These are phyloP conservation scores for Spatholobus suberectus DNA, from an alignment of 306 rosid genomes.

Conservation along the genomic window DNA sequence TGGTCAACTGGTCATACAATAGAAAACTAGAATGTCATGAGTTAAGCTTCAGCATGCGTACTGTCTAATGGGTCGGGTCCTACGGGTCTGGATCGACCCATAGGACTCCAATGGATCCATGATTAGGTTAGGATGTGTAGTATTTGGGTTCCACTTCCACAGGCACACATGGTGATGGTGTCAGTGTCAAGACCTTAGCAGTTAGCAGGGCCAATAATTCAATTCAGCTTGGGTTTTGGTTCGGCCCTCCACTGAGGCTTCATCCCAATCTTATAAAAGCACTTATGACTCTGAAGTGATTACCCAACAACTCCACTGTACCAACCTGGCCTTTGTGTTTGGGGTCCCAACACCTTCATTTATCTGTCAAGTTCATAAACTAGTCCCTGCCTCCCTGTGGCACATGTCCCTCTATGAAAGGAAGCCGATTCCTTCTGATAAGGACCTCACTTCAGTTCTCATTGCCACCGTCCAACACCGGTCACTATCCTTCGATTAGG, in stretches of 20 bases:
- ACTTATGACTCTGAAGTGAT: constrained; percentile 39
- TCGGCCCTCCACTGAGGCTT: not conserved
- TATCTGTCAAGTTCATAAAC: constrained; percentile 13
- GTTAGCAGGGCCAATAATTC: constrained; percentile 15
- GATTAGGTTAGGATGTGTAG: not conserved
- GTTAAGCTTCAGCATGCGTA: constrained; percentile 13
- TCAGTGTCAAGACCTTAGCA: not conserved
- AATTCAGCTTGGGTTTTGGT: not conserved
- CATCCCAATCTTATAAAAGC: constrained; percentile 20
- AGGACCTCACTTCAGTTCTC: constrained; percentile 33
- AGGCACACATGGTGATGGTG: constrained; percentile 10
- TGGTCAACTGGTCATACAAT: not conserved
- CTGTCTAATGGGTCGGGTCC: constrained; percentile 10
- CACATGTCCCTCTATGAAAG: constrained; percentile 43
- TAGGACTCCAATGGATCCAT: not conserved
- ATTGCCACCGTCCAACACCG: constrained; percentile 33
- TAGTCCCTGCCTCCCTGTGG: constrained; percentile 20
- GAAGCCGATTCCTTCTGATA: constrained; percentile 25
- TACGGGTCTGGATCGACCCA: not conserved
- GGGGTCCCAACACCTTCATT: constrained; percentile 40
- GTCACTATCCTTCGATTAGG: not conserved
- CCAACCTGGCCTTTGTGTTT: constrained; percentile 27
- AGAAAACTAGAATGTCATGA: not conserved
- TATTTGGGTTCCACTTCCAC: not conserved
- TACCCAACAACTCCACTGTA: constrained; percentile 51